Base-by-base conservation (phyloP, 306 rosid species). In the Albizia julibrissin region DNA sequence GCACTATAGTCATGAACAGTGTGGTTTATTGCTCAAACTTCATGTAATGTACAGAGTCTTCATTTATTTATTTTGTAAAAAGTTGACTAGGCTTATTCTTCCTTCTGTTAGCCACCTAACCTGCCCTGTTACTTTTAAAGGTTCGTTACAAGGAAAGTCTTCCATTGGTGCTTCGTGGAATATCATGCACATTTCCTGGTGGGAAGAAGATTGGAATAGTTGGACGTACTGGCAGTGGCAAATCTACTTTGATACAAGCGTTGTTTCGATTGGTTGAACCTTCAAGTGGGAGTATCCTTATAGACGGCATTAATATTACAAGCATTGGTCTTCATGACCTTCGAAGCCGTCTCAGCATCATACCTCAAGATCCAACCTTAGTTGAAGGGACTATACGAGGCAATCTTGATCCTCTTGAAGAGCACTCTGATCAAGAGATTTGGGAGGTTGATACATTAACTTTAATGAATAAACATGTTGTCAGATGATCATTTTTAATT, bases 221-320 rank as follows among this genome's bases (percentile, higher is more conserved):
- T 84, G 99, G 99, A 40, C 94, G 98, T 29, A 95, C 99, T 37
- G 99, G 99, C 67, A 95, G 99, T 82, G 99, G 99, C 74, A 95
- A 95, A 89, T 95, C 99, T 74, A 95, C 99, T 47, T 76, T 95
- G 89, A 93, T 95, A 75, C 99, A 95, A 87, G 99, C 99, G 24
- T 87, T 95, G 68, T 95, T 95, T 85, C 94, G 99, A 74, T 79
- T 93, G 86, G 88, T 95, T 52, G 99, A 95, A 86, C 99, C 99
- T 65, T 76, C 80, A 54, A 83, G 80, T 31, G 99, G 99, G 69
- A 89, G 87, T 79, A 95, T 95, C 79, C 85, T 87, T 61, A 95
- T 93, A 79, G 98, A 95, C 91, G 88, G 79, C 81, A 82, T 95
- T 27, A 86, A 95, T 88, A 95, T 95, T 79, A 88, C 93, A 39